Percentiles rank a stretch among this genome's conserved stretches.
Evolutionary conservation across 768 basidiomycete species (phyloP).

Genomic region (Boletus subcaerulescens): DNA sequence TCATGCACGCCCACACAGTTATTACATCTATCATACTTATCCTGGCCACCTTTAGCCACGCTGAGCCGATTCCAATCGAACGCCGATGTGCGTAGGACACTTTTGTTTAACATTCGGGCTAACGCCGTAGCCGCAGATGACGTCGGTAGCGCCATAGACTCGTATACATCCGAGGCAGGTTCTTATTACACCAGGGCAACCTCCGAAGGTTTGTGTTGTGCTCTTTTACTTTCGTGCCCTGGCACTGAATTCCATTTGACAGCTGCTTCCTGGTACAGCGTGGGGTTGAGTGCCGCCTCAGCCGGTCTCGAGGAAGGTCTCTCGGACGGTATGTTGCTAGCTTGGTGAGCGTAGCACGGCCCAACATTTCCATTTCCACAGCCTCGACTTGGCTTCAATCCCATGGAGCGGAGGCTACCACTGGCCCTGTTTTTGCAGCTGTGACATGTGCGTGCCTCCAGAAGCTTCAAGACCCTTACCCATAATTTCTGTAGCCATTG

Average conservation of each 20-base stretch:
- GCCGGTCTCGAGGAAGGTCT: slow-evolving; percentile 11
- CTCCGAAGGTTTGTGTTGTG: slow-evolving; percentile 15
- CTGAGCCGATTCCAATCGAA: slow-evolving; percentile 36
- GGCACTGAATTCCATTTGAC: not conserved
- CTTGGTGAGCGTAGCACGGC: not conserved
- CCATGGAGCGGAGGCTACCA: slow-evolving; percentile 1
- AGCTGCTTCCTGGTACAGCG: slow-evolving; percentile 19
- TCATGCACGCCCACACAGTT: slow-evolving; percentile 32
- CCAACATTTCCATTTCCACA: slow-evolving; percentile 1
- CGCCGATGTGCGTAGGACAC: slow-evolving; percentile 41
- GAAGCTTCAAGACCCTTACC: not conserved
- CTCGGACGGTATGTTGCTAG: slow-evolving; percentile 13
- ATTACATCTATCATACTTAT: slow-evolving; percentile 36
- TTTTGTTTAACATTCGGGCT: not conserved
- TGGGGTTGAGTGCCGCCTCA: slow-evolving; percentile 17
- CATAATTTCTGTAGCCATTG: slow-evolving; percentile 41
- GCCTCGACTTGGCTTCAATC: slow-evolving; percentile 19
- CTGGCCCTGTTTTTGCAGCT: slow-evolving; percentile 9
- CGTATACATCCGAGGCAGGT: slow-evolving; percentile 36
- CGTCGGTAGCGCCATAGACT: slow-evolving; percentile 41
- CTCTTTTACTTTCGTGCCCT: not conserved
- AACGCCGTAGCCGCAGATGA: slow-evolving; percentile 5
- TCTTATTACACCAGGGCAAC: slow-evolving; percentile 32
- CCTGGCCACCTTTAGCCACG: slow-evolving; percentile 33
- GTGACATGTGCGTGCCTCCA: slow-evolving; percentile 26